A percentile compares a stretch with the other conserved stretches of the same genome.
These are phyloP conservation scores for Phlyctochytrium arcticum DNA, from an alignment of 192 early-diverging fungal species.

Conservation along the genomic window DNA sequence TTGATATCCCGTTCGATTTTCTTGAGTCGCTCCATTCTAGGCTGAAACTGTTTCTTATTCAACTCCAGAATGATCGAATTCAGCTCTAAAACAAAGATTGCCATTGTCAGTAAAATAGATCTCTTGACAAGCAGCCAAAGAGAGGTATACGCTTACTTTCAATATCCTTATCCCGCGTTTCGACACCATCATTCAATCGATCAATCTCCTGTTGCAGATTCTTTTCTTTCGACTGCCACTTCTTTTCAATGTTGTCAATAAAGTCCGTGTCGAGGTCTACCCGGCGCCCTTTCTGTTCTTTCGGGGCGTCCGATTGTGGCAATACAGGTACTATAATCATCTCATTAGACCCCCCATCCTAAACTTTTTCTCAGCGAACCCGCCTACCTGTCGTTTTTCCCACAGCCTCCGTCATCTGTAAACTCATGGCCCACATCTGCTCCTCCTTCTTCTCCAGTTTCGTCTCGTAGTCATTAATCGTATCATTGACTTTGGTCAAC, in stretches of 20 bases:
- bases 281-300: neutral
- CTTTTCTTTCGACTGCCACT: conserved; percentile 51
- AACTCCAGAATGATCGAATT: conserved; percentile 33
- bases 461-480: conserved; percentile 51
- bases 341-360: too few species aligned
- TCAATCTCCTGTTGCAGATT: conserved; percentile 41
- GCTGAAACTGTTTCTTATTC: conserved; percentile 49
- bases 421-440: conserved; percentile 57
- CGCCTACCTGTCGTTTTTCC: too few species aligned
- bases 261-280: conserved; percentile 46
- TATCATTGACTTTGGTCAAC: conserved; percentile 54
- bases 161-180: conserved; percentile 31
- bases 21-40: conserved; percentile 51
- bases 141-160: conserved; percentile 20
- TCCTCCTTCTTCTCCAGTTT: conserved; percentile 55
- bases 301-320: neutral
- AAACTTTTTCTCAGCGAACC: too few species aligned
- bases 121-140: neutral
- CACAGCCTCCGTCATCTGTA: conserved; percentile 48
- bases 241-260: conserved; percentile 53
- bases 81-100: conserved; percentile 22
- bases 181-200: conserved; percentile 18
- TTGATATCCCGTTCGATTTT: conserved; percentile 52
- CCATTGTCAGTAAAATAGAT: neutral
- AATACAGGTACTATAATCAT: too few species aligned